Base-by-base conservation (phyloP, 2,329 filamentous ascomycete genomes). In the Pseudocercospora eumusae region DNA sequence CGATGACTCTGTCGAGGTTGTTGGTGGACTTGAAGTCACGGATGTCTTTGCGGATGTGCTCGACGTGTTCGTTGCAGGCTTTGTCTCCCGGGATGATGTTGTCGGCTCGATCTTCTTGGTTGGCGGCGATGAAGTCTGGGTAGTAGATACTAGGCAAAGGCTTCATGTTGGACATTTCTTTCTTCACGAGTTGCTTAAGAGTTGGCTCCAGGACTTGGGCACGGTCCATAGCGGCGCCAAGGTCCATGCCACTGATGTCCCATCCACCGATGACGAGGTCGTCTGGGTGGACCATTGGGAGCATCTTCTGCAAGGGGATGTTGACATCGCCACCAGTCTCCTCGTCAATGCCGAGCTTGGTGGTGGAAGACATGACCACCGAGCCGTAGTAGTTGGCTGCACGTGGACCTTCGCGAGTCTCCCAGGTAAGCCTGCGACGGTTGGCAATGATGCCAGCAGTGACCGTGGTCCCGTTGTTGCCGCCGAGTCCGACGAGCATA, bases 371-470 rank as follows among this genome's bases (percentile, higher is more conserved):
- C 95, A 99, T 98, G 79, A 98, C 86, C 71, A 98, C 87, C 61
- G 95, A 99, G 73, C 95, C 95, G 77, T 97, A 99, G 86, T 98
- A 99, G 82, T 99, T 99, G 79, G 95, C 89, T 68, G 86, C 82
- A 67, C 87, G 91, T 69, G 85, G 81, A 57, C 93, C 93, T 79
- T 97, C 92, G 74, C 93, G 93, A 72, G 95, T 98, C 68, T 97
- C 91, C 95, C 95, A 99, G 65, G 83, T 82, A 62, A 98, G 85
- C 62, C 86, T 84, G 71, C 88, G 90, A 75, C 91, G 90, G 81
- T 99, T 99, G 79, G 93, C 95, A 76, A 99, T 85, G 79, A 99
- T 96, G 77, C 93, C 95, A 65, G 95, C 95, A 63, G 95, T 98
- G 66, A 99, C 92, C 62, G 95, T 99, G 69, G 92, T 92, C 69